These are phyloP conservation scores for Tulasnella sp. DNA, from an alignment of 768 basidiomycete genomes.

Conservation along the genomic window DNA sequence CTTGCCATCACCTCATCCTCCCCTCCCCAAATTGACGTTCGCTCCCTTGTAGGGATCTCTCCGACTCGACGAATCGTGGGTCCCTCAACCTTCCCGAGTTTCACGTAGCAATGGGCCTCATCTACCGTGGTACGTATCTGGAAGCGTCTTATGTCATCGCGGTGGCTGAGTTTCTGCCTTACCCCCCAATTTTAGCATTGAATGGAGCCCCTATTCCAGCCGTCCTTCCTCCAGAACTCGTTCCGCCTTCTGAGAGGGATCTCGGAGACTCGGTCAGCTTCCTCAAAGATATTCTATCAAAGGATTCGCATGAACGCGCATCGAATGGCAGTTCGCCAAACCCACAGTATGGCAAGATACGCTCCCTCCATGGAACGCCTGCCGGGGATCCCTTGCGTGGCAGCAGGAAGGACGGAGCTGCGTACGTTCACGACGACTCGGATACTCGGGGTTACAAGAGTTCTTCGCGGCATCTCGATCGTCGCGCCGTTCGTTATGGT, in stretches of 20 bases:
- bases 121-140: constrained; percentile 77
- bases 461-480: constrained; percentile 76
- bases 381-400: constrained; percentile 47
- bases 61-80: constrained; percentile 89
- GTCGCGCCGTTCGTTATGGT: constrained; percentile 67
- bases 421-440: constrained; percentile 75
- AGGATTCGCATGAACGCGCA: constrained; percentile 65
- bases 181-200: constrained; percentile 53
- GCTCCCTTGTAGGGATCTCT: constrained; percentile 63
- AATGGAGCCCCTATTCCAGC: constrained; percentile 91
- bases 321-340: constrained; percentile 54
- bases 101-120: constrained; percentile 97
- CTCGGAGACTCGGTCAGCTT: constrained; percentile 86
- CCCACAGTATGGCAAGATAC: constrained; percentile 59
- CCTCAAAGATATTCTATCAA: constrained; percentile 78
- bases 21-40: constrained; percentile 10
- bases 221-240: constrained; percentile 77
- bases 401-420: constrained; percentile 77
- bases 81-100: constrained; percentile 95
- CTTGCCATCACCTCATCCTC: constrained; percentile 32
- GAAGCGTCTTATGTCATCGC: background rate
- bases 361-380: constrained; percentile 55
- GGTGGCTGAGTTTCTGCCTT: background rate
- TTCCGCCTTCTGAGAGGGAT: constrained; percentile 87
- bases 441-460: constrained; percentile 75